Evolutionary conservation across 2,329 filamentous ascomycete genomes (phyloP).

Genomic region (Penicillium sp.): DNA sequence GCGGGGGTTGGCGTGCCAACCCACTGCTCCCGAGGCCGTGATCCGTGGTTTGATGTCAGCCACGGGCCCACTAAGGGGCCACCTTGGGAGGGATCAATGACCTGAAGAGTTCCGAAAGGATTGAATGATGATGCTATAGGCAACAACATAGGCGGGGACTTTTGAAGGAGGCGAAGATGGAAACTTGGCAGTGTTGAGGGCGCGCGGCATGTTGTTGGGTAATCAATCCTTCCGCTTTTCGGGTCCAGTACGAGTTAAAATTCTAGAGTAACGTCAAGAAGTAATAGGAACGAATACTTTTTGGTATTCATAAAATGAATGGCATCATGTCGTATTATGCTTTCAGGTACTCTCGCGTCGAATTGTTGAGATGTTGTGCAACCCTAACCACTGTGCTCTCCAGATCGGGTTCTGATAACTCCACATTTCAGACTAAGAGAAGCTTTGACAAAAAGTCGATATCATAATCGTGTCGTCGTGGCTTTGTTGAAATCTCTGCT

Average conservation of each 20-base stretch:
- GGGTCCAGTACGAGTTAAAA: not conserved
- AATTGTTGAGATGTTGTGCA: not conserved
- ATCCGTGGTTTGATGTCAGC: slow-evolving; percentile 3
- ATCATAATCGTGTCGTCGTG: not conserved
- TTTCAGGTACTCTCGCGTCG: not conserved
- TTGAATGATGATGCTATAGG: not conserved
- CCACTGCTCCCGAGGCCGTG: not conserved
- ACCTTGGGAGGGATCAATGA: not conserved
- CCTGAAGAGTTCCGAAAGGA: not conserved
- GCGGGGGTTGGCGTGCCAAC: slow-evolving; percentile 10
- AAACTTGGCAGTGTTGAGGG: not conserved
- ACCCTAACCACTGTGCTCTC: not conserved
- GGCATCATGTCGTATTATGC: too few species aligned
- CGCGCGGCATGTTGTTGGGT: not conserved
- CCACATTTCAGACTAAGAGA: not conserved
- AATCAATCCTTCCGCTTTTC: not conserved
- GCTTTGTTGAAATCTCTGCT: too few species aligned
- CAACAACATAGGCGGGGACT: not conserved
- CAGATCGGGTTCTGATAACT: not conserved
- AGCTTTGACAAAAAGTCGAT: not conserved
- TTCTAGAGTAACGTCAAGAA: not conserved
- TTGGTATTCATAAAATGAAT: too few species aligned
- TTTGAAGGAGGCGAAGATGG: not conserved
- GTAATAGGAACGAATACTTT: not conserved
- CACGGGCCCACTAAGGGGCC: not conserved